Base-by-base conservation (phyloP, 2,329 filamentous ascomycete genomes). In the Dryadomyces quercus-mongolicae region DNA sequence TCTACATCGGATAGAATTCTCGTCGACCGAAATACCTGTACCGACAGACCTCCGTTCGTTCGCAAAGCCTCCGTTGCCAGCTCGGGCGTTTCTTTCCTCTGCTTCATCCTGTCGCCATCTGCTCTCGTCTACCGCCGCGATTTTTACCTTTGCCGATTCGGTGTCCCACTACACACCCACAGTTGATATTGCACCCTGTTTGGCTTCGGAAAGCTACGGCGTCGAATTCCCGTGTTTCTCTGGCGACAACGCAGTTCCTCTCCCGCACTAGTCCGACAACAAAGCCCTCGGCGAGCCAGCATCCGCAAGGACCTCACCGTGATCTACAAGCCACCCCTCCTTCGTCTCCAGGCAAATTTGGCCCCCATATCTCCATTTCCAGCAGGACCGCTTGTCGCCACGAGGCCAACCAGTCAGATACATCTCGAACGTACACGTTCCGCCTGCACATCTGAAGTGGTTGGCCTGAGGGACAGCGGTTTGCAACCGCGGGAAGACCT, bases 401-500 rank as follows among this genome's bases (percentile, higher is more conserved):
- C 3, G 13, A 47, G 6, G 46, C 25, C 46, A 18, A n/a, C 46
- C n/a, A n/a, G 5, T 18, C 22, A 48, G 22, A 8, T 10, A 8
- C 16, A 48, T n/a, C 8, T 3, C 8, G 46, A 48, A 18, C 25
- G 25, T 22, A 20, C 15, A 48, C 34, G 15, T 7, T 16, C 44
- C n/a, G 21, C 15, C 13, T 18, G 40, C 42, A 16, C 42, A 18
- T 46, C 42, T 6, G 38, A 54, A 40, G 38, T 34, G 25, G 43
- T 16, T 50, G 38, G 22, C 18, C 42, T 22, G 36, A 51, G 20
- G n/a, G n/a, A 43, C 36, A 47, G 49, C 31, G 20, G 43, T 34
- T 25, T 20, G 36, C 31, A 44, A 49, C 40, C 64, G 63, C 61
- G 59, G 59, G 54, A 62, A 62, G 65, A 59, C 63, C 61, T 55